phyloP scores from a whole-genome alignment of 306 rosid genomes.

The Sophora flavescens region DNA sequence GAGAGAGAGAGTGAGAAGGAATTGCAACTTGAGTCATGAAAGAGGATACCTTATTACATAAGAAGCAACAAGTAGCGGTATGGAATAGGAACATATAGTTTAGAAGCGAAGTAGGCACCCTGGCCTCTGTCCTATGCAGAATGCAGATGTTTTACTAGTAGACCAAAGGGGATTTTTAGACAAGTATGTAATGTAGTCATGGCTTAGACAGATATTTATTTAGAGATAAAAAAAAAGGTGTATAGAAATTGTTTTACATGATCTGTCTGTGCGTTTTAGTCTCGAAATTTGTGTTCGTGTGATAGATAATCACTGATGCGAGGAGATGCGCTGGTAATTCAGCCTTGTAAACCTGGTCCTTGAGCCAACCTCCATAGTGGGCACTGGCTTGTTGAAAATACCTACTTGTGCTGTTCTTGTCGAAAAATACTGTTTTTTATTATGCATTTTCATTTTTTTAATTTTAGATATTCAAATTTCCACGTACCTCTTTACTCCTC shows the following conservation, averaged over 20 bases:
- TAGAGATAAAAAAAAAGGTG: constrained; percentile 35
- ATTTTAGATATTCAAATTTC: not conserved
- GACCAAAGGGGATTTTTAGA: constrained; percentile 41
- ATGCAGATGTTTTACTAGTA: constrained; percentile 43
- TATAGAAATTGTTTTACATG: constrained; percentile 37
- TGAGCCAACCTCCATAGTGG: not conserved
- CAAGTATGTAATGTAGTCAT: constrained; percentile 41
- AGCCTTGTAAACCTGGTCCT: not conserved
- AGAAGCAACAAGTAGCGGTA: constrained; percentile 43
- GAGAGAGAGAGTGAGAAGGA: constrained; percentile 42
- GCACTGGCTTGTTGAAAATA: not conserved
- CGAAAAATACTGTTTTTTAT: not conserved
- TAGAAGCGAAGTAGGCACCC: constrained; percentile 44
- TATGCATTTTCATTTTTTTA: not conserved
- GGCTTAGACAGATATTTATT: constrained; percentile 34
- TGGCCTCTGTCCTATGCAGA: constrained; percentile 47
- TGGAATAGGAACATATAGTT: constrained; percentile 50
- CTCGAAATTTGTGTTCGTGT: constrained; percentile 10
- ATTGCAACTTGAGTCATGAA: constrained; percentile 41
- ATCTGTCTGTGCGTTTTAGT: constrained; percentile 9
- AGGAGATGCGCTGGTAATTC: not conserved
- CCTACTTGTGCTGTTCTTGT: not conserved
- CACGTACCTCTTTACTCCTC: not conserved
- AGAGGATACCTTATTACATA: constrained; percentile 47
- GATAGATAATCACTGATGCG: constrained; percentile 8